phyloP scores from a whole-genome alignment of 2,329 filamentous ascomycete genomes.

The Acephala macrosclerotiorum region DNA sequence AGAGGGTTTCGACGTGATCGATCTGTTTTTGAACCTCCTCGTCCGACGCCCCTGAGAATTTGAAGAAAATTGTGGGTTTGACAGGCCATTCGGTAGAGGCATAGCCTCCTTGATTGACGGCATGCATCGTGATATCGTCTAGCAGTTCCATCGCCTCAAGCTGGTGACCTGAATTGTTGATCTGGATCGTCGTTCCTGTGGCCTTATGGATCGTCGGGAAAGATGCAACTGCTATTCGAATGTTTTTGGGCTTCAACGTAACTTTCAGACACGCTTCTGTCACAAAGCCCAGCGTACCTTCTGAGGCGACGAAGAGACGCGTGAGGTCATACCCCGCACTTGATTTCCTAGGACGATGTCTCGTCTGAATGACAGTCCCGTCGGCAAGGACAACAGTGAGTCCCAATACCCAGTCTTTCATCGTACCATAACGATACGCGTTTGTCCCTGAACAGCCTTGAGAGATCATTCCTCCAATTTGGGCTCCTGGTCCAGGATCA shows the following conservation, averaged over 20 bases:
- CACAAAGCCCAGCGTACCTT: slow-evolving; percentile 81
- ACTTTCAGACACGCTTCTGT: slow-evolving; percentile 87
- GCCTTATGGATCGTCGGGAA: slow-evolving; percentile 80
- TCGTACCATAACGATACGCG: slow-evolving; percentile 81
- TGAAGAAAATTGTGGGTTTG: slow-evolving; percentile 80
- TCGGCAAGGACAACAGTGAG: slow-evolving; percentile 82
- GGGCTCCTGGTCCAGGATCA: slow-evolving; percentile 74
- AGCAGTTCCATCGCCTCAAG: slow-evolving; percentile 68
- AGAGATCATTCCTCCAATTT: slow-evolving; percentile 83
- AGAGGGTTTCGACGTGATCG: slow-evolving; percentile 68
- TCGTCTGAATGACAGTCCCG: slow-evolving; percentile 79
- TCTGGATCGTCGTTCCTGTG: slow-evolving; percentile 64
- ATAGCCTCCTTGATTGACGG: slow-evolving; percentile 75
- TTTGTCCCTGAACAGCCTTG: slow-evolving; percentile 82
- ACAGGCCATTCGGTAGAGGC: slow-evolving; percentile 76
- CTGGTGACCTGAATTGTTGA: slow-evolving; percentile 72
- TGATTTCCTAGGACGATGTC: slow-evolving; percentile 76
- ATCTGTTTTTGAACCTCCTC: slow-evolving; percentile 80
- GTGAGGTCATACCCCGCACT: slow-evolving; percentile 86
- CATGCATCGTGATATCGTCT: slow-evolving; percentile 85
- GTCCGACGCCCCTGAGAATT: slow-evolving; percentile 77
- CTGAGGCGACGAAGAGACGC: slow-evolving; percentile 78
- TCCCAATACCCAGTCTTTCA: slow-evolving; percentile 89
- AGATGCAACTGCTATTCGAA: slow-evolving; percentile 78
- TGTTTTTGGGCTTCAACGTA: slow-evolving; percentile 75